Conservation (phyloP, 306 rosid species). For the Hippophae rhamnoides region DNA sequence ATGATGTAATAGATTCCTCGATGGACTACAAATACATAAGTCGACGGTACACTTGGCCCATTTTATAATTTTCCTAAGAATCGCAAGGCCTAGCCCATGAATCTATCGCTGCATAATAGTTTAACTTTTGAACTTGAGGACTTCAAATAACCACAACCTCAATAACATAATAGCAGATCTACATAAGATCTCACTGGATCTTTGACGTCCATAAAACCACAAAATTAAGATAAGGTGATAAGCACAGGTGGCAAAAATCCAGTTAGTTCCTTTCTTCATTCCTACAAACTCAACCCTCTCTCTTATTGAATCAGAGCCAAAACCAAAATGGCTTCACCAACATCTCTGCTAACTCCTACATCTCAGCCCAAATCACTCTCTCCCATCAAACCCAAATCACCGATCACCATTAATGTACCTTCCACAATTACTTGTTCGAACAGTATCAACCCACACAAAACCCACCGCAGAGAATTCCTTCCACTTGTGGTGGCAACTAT, state of each 20-base stretch:
- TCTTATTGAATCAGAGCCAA: neutral
- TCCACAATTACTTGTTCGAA: neutral
- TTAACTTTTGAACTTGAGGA: too few species aligned
- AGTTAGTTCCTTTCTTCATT: constrained; percentile 5
- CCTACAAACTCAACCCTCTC: constrained; percentile 16
- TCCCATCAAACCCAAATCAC: constrained; percentile 35
- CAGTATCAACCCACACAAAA: constrained; percentile 6
- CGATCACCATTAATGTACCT: neutral
- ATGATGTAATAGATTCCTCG: too few species aligned
- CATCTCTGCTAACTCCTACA: constrained; percentile 63
- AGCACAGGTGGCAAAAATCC: constrained; percentile 75
- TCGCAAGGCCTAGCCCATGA: too few species aligned
- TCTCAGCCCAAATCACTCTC: constrained; percentile 57
- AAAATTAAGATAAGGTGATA: constrained; percentile 75
- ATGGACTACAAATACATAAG: too few species aligned
- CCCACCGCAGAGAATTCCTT: constrained; percentile 65
- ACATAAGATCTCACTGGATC: constrained; percentile 39
- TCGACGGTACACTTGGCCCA: too few species aligned
- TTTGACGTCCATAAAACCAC: constrained; percentile 44
- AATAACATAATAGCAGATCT: constrained; percentile 23
- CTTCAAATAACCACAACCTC: neutral
- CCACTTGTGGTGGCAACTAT: constrained; percentile 28
- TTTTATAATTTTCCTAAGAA: too few species aligned
- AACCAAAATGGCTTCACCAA: constrained; percentile 60
- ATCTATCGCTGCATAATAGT: too few species aligned